A percentile compares a stretch with the other conserved stretches of the same genome.
Evolutionary conservation across 805 yeast species (phyloP).

Genomic region (Candida boidinii): DNA sequence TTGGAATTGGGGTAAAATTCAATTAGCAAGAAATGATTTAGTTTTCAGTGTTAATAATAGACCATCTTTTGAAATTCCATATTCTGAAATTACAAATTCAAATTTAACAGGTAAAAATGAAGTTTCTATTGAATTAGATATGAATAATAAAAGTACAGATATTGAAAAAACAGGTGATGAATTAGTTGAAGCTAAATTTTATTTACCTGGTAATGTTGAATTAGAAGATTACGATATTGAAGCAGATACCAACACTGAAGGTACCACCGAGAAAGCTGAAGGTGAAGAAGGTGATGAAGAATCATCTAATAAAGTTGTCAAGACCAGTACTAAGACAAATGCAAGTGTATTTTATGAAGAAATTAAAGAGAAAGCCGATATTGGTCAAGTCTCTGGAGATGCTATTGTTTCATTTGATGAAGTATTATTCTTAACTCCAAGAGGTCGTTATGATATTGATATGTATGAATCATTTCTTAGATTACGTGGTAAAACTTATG

Average conservation of each 20-base stretch:
- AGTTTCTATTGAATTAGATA: conserved; percentile 80
- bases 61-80: conserved; percentile 90
- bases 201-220: conserved; percentile 76
- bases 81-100: conserved; percentile 68
- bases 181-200: conserved; percentile 88
- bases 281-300: conserved; percentile 13
- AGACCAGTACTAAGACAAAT: conserved; percentile 46
- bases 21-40: conserved; percentile 86
- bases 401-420: conserved; percentile 91
- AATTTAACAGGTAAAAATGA: conserved; percentile 89
- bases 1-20: conserved; percentile 98
- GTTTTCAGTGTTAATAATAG: conserved; percentile 78
- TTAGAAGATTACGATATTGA: conserved; percentile 34
- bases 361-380: conserved; percentile 85
- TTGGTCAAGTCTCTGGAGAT: conserved; percentile 91
- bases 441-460: conserved; percentile 97
- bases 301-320: conserved; percentile 25
- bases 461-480: conserved; percentile 83
- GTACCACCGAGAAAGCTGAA: not conserved
- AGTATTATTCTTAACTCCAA: conserved; percentile 86
- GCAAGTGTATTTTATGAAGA: conserved; percentile 87
- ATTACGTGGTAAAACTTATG: conserved; percentile 94
- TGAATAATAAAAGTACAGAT: conserved; percentile 36
- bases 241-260: conserved; percentile 12
- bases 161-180: conserved; percentile 83